phyloP scores from a whole-genome alignment of 1,139 yeast genomes.

The Starmera stellimalicola region DNA sequence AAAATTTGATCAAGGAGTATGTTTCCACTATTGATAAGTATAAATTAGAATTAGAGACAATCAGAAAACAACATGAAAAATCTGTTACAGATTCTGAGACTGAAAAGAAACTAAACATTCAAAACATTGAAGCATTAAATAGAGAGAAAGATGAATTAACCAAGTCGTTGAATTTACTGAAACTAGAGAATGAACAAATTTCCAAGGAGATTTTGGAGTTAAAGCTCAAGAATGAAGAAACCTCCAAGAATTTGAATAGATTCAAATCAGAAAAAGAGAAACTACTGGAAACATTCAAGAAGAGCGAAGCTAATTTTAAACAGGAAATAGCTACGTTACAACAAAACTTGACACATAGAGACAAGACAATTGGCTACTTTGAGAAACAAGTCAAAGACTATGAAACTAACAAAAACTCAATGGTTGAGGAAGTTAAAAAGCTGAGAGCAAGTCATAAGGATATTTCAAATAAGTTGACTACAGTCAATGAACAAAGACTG shows the following conservation, averaged over 20 bases:
- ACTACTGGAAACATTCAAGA: slow-evolving; percentile 18
- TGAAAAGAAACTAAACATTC: slow-evolving; percentile 8
- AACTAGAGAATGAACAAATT: slow-evolving; percentile 11
- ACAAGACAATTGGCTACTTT: slow-evolving; percentile 36
- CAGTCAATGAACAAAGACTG: slow-evolving; percentile 16
- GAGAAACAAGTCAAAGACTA: slow-evolving; percentile 32
- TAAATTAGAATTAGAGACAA: too few relatives aligned
- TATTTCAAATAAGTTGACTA: slow-evolving; percentile 9
- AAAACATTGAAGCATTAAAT: slow-evolving; percentile 1
- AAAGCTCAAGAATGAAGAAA: slow-evolving; percentile 2
- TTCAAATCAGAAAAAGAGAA: slow-evolving; percentile 32
- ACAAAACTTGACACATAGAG: slow-evolving; percentile 31
- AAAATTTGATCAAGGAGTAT: too few relatives aligned
- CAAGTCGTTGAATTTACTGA: slow-evolving; percentile 3
- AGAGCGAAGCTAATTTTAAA: slow-evolving; percentile 19
- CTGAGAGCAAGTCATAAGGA: slow-evolving; percentile 20
- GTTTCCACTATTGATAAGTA: too few relatives aligned
- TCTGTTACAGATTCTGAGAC: slow-evolving; percentile 26
- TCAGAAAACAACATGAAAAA: slow-evolving; percentile 25
- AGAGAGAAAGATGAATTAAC: slow-evolving; percentile 2
- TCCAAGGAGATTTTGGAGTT: slow-evolving; percentile 9
- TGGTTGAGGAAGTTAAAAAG: slow-evolving; percentile 18
- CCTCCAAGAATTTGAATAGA: slow-evolving; percentile 22
- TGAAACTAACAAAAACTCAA: slow-evolving; percentile 19
- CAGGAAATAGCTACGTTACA: slow-evolving; percentile 14